Base-by-base conservation (phyloP, 148 eudicot species). In the Vaccinium corymbosum region DNA sequence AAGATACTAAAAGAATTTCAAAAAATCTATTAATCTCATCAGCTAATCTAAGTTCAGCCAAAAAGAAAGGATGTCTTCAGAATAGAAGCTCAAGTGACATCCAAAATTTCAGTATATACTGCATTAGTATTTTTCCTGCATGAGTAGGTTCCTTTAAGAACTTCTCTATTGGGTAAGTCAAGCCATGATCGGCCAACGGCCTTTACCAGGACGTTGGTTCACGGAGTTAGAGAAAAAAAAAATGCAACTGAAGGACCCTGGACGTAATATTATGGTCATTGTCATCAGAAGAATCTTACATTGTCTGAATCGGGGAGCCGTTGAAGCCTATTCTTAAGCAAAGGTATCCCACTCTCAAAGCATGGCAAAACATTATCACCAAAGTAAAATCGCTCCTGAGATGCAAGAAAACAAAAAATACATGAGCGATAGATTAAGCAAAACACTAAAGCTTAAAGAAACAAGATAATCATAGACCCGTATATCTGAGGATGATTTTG, bases 321-420 rank as follows among this genome's bases (percentile, higher is more conserved):
- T 86, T 97, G 99, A 62, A 97, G 95, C 90, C 98, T 91, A 88
- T 86, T 93, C 86, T 90, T 91, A 80, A 97, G 95, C 92, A 97
- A 88, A 55, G 98, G 97, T 77, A 97, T 93, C 79, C 99, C 99
- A 85, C 99, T 97, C 88, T 94, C 99, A 84, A 97, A 97, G 94
- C 97, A 97, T 74, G 99, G 99, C 86, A 97, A 91, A 74, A 97
- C 86, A 86, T 90, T 97, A 88, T 97, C 99, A 55, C 97, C 98
- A 86, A 97, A 97, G 92, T 94, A 97, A 89, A 97, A 97, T 87
- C 99, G 88, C 89, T 97, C 99, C 99, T 95, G 90, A 68, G 56
- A 81, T 75, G 84, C 79, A 78, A 59, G 74, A 83, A 87, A 42
- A 46, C 55, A 52, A 61, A n/a, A 72, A 79, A 81, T 70, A 27